Evolutionary conservation across 768 basidiomycete species (phyloP), one percentile per base, ranked within the genome.

Genomic region (Crassisporium funariophilum): DNA sequence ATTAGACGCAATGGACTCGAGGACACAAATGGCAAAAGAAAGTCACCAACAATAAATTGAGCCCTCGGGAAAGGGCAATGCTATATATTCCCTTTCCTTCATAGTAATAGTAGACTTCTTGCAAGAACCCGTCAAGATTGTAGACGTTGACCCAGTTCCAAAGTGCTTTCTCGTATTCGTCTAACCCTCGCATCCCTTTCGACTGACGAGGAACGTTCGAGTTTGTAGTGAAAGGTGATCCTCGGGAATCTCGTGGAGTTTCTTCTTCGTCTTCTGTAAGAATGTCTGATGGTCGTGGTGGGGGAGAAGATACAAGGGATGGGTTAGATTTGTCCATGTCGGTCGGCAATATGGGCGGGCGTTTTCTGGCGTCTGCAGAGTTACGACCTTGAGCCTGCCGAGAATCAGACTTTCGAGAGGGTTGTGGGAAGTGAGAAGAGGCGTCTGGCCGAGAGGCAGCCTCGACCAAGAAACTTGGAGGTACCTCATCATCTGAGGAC

Each of bases 71-170:
- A 16, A 99, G 76, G 10, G 91, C 91, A 57, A 99, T 99, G 57
- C 91, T 94, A 62, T 88, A 98, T 25, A 98, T 87, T 1, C 97
- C 97, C 63, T 97, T 97, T 19, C 95, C 94, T 61, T 91, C 88
- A 63, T 99, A 99, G 66, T 98, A 99, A 35, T 78, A 76, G 66
- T 99, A 98, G 29, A 91, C 91, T 53, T 98, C 93, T 67, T 95
- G 91, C 21, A 99, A 69, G 66, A 95, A 99, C 6, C 84, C 85
- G 60, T 99, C 97, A 29, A 99, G 77, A 62, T 99, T 98, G 63
- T 93, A 92, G 10, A 98, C 93, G 62, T 99, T 99, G 49, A 98
- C 93, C 97, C 97, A 99, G 47, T 90, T 88, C 97, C 97, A 99
- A 38, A 98, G 67, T 1, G 97, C 97, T 48, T 84, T 85, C 65